Evolutionary conservation across 805 yeast species (phyloP).

Genomic region (Candida parachauliodes): DNA sequence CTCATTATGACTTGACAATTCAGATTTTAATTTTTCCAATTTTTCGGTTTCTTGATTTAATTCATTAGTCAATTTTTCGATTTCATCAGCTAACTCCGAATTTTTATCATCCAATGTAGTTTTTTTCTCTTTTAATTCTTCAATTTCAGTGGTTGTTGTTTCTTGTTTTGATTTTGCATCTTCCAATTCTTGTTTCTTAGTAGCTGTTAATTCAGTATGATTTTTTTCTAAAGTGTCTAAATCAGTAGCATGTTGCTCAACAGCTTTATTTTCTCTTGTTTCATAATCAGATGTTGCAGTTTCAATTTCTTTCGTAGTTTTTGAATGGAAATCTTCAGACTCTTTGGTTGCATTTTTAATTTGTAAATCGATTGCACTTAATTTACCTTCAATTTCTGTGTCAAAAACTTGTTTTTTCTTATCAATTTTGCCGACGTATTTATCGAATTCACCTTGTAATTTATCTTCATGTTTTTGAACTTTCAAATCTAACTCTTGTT

Average conservation of each 20-base stretch:
- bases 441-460: conserved; percentile 33
- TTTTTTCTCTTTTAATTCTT: conserved; percentile 42
- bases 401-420: conserved; percentile 37
- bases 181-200: conserved; percentile 41
- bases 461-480: conserved; percentile 32
- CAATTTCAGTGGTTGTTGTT: conserved; percentile 42
- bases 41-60: conserved; percentile 36
- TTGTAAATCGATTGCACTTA: conserved; percentile 10
- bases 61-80: conserved; percentile 42
- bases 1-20: conserved; percentile 28
- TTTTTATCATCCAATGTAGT: conserved; percentile 35
- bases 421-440: conserved; percentile 34
- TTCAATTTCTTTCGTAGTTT: conserved; percentile 40
- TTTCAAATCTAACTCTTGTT: conserved; percentile 35
- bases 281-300: conserved; percentile 43
- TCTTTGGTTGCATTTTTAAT: conserved; percentile 27
- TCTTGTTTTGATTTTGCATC: conserved; percentile 40
- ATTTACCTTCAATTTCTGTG: conserved; percentile 36
- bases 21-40: conserved; percentile 29
- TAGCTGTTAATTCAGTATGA: conserved; percentile 43
- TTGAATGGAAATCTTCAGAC: conserved; percentile 33
- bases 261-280: conserved; percentile 45
- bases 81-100: conserved; percentile 32
- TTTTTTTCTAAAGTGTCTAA: conserved; percentile 40
- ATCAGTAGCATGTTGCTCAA: conserved; percentile 42